Evolutionary conservation across 1,139 yeast genomes (phyloP), one percentile per base, ranked within the genome.

Genomic region (Diutina neorugosa): DNA sequence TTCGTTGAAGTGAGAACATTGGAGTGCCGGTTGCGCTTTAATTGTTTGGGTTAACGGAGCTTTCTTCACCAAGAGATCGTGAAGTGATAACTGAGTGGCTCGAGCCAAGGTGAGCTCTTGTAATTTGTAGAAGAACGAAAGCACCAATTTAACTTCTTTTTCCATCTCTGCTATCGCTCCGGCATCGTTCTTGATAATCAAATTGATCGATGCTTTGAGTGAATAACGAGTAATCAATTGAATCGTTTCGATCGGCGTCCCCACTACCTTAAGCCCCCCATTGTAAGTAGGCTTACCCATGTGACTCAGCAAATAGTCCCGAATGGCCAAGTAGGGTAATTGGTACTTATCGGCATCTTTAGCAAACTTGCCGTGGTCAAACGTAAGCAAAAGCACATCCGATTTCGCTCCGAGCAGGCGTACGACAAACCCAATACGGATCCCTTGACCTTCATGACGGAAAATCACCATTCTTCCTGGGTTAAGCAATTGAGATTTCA

Each of bases 381-480:
- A 77, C 0, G 78, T 71, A 52, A 78, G 60, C 2, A 76, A 65
- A 27, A 73, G 60, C 7, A 76, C 58, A 1, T 66, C 58, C 3
- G 65, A 65, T 8, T 62, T 59, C 2, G 65, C 59, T 9, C 61
- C 56, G 53, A 72, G 73, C 12, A 71, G 65, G 60, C 73, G 76
- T 52, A 78, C 68, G 43, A 84, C 64, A 58, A 82, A 75, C 2
- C 89, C 96, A 19, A 82, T 65, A 52, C 73, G 70, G 1, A 78
- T 63, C 7, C 67, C 64, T 5, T 66, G 72, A 11, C 65, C 61
- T 2, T 64, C 65, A 60, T 81, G 82, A 56, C 81, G 75, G 65
- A 71, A 86, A 11, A 84, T 75, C 53, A 88, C 64, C 53, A 86
- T 63, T 56, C 89, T 73, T 9, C 95, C 96, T 2, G 69, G 63